A percentile compares a stretch with the other conserved stretches of the same genome.
These are phyloP conservation scores for Excoecaria agallocha DNA, from an alignment of 345 rosid genomes.

Conservation along the genomic window DNA sequence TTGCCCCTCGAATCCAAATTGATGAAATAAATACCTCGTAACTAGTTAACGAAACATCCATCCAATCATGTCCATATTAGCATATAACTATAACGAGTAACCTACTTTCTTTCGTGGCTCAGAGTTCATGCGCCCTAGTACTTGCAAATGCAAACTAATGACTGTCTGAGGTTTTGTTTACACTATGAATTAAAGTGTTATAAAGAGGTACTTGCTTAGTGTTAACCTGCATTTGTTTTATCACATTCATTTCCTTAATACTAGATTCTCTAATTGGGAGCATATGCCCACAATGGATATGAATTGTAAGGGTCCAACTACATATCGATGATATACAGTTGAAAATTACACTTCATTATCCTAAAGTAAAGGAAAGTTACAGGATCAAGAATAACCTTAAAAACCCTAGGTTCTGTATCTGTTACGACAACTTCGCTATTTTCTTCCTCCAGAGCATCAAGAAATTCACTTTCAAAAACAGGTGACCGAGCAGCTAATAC, in stretches of 20 bases:
- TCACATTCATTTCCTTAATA: no score
- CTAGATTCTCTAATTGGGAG: background rate
- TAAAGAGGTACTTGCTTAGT: background rate
- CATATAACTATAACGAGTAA: background rate
- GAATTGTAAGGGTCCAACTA: background rate
- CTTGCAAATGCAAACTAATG: background rate
- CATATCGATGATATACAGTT: background rate
- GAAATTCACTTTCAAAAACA: conserved; percentile 68
- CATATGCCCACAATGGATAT: background rate
- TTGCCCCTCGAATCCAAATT: background rate
- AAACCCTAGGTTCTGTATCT: conserved; percentile 83
- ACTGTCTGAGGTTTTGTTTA: background rate
- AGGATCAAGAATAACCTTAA: conserved; percentile 48
- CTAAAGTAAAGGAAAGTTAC: conserved; percentile 5
- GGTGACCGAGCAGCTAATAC: conserved; percentile 84
- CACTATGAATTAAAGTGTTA: background rate
- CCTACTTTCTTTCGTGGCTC: background rate
- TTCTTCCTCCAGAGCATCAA: conserved; percentile 59
- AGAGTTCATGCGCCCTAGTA: background rate
- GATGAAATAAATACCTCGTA: no score
- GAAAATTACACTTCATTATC: background rate
- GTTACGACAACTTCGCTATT: conserved; percentile 45
- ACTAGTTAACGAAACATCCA: background rate
- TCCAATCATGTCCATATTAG: background rate
- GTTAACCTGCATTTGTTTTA: background rate